phyloP scores from a whole-genome alignment of 768 basidiomycete species.

The Boletus edulis region DNA sequence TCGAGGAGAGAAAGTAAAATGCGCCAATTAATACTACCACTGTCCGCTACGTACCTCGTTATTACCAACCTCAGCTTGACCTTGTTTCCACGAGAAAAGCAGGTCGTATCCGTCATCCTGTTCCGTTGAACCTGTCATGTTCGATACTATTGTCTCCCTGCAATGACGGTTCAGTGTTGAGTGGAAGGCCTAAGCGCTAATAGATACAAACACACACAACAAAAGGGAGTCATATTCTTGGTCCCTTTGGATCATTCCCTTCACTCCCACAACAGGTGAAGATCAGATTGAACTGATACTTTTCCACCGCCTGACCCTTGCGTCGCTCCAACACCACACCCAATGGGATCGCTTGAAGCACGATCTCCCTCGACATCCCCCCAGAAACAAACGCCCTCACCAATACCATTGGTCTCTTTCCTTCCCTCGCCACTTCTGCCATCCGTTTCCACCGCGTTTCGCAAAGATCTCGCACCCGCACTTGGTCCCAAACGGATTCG shows the following conservation, averaged over 20 bases:
- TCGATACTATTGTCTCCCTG: too few relatives aligned
- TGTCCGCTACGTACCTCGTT: too few relatives aligned
- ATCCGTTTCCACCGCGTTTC: slow-evolving; percentile 25
- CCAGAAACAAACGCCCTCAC: slow-evolving; percentile 29
- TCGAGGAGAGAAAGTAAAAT: too few relatives aligned
- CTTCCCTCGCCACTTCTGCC: slow-evolving; percentile 13
- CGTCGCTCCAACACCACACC: slow-evolving; percentile 8
- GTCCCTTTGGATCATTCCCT: neutral
- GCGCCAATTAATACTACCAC: too few relatives aligned
- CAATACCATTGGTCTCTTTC: slow-evolving; percentile 15
- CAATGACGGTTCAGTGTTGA: too few relatives aligned
- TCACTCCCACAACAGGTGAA: slow-evolving; percentile 23
- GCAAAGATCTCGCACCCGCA: slow-evolving; percentile 25
- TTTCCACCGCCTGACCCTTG: slow-evolving; percentile 2
- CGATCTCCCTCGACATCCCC: slow-evolving; percentile 25
- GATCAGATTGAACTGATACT: slow-evolving; percentile 21
- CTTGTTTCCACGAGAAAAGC: too few relatives aligned
- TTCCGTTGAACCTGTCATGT: too few relatives aligned
- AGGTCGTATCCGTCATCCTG: too few relatives aligned
- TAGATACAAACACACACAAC: too few relatives aligned
- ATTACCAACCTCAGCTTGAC: too few relatives aligned
- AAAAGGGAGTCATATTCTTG: neutral
- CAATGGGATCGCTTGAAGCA: slow-evolving; percentile 27
- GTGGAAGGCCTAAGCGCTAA: too few relatives aligned
- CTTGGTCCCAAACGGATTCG: slow-evolving; percentile 25